phyloP scores from a whole-genome alignment of 495 filamentous ascomycete species.

The Neurospora sp. region DNA sequence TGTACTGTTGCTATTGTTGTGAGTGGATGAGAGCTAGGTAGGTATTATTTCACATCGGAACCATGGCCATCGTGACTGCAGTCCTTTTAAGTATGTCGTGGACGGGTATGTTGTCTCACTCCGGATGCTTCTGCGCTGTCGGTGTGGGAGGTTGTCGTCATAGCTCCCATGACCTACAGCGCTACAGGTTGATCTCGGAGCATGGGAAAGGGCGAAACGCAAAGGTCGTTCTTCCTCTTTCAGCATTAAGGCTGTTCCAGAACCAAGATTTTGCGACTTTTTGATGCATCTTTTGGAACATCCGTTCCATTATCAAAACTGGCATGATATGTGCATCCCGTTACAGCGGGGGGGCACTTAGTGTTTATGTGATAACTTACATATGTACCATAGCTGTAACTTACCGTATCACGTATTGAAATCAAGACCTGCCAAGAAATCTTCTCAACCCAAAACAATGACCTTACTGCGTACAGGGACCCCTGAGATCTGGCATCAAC shows the following conservation, averaged over 20 bases:
- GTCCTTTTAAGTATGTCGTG: background rate
- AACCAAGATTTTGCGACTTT: background rate
- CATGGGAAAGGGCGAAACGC: background rate
- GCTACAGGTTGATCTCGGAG: background rate
- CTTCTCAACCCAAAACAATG: background rate
- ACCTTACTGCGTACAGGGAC: background rate
- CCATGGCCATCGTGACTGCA: background rate
- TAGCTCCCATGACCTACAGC: background rate
- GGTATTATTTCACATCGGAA: background rate
- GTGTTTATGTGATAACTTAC: background rate
- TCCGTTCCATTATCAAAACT: background rate
- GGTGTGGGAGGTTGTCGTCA: background rate
- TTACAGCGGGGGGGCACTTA: background rate
- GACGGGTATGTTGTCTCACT: background rate
- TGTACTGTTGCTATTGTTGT: background rate
- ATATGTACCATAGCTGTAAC: background rate
- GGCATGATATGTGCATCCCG: background rate
- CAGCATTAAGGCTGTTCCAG: background rate
- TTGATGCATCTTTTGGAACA: background rate
- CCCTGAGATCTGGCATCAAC: background rate
- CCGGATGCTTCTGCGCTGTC: background rate
- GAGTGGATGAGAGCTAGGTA: background rate
- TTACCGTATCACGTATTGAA: background rate
- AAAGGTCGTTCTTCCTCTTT: background rate
- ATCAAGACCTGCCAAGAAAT: background rate